A percentile compares a stretch with the other conserved stretches of the same genome.
These are phyloP conservation scores for Auriscalpium microsporum DNA, from an alignment of 768 basidiomycete species.

Conservation along the genomic window DNA sequence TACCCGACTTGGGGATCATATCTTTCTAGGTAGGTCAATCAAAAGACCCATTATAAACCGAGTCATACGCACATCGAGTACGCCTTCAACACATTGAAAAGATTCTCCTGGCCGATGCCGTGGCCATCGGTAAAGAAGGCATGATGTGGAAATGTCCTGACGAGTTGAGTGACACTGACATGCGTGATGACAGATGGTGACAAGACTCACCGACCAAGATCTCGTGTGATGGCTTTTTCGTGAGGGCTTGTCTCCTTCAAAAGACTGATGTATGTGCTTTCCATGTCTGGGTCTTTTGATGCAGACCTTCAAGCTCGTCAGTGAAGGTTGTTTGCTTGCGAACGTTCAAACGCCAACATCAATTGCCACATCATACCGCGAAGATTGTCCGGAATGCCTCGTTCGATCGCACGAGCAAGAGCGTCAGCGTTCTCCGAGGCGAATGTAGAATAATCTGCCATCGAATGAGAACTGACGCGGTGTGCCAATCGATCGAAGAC, in stretches of 20 bases:
- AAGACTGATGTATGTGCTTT: conserved; percentile 70
- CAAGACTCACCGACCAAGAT: conserved; percentile 66
- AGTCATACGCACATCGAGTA: conserved; percentile 68
- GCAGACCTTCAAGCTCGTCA: conserved; percentile 54
- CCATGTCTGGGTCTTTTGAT: conserved; percentile 84
- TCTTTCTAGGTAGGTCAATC: conserved; percentile 28
- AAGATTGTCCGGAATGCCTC: conserved; percentile 79
- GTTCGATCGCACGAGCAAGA: conserved; percentile 83
- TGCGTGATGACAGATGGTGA: neutral
- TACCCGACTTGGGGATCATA: conserved; percentile 94
- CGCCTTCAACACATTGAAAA: conserved; percentile 97
- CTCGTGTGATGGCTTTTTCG: conserved; percentile 90
- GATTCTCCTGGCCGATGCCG: conserved; percentile 92
- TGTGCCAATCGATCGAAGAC: neutral
- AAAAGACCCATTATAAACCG: neutral
- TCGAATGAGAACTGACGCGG: too few relatives aligned
- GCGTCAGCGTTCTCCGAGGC: conserved; percentile 72
- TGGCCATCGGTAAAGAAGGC: conserved; percentile 92
- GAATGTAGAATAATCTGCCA: conserved; percentile 77
- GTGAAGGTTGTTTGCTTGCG: too few relatives aligned
- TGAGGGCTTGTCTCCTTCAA: conserved; percentile 80
- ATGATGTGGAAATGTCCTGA: conserved; percentile 92
- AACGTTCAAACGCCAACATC: conserved; percentile 43
- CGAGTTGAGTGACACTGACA: conserved; percentile 4
- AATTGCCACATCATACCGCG: conserved; percentile 97